Base-by-base conservation (phyloP, 2,329 filamentous ascomycete genomes). In the Penicillium sp. region DNA sequence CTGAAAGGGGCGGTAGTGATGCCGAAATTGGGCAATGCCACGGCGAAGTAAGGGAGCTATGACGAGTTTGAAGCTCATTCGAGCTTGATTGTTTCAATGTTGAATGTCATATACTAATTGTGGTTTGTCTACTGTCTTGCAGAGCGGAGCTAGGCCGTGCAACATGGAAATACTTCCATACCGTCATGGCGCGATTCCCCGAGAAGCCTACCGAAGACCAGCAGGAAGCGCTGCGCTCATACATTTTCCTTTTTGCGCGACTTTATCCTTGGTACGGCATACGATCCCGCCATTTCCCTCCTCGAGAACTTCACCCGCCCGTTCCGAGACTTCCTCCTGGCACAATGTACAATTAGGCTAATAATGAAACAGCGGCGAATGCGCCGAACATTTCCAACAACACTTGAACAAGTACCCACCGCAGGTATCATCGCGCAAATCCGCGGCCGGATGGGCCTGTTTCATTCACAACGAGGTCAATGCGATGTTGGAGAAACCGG, bases 391-490 rank as follows among this genome's bases (percentile, higher is more conserved):
- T 72, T 89, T 89, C 73, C 83, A 86, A 64, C 76, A 83, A 66
- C 83, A 89, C 65, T 74, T 89, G 37, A 81, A 83, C 68, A 86
- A 87, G 67, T 89, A 85, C 68, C 87, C 87, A 44, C 87, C 87
- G 15, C 87, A 89, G 70, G 86, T 88, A 17, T 85, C 84, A 5
- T 87, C 85, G 24, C 81, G 87, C 45, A 84, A 83, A 58, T 82
- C 84, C 1, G 87, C 87, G n/a, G 86, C 87, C 3, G 86, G 83
- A 30, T 89, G 87, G 87, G 87, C 84, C 9, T 89, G 87, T 72
- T 86, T 87, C 70, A 84, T 89, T 44, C 87, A 89, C 70, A 89
- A 89, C 65, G 81, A 88, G 70, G 87, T 89, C 64, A 89, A 89
- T 71, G 81, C 84, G 71, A 84, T 85, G 70, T 76, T 89, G 62